Evolutionary conservation across 208 protist species (phyloP), one percentile per base, ranked within the genome.

Genomic region (Trypanosoma scelopori): DNA sequence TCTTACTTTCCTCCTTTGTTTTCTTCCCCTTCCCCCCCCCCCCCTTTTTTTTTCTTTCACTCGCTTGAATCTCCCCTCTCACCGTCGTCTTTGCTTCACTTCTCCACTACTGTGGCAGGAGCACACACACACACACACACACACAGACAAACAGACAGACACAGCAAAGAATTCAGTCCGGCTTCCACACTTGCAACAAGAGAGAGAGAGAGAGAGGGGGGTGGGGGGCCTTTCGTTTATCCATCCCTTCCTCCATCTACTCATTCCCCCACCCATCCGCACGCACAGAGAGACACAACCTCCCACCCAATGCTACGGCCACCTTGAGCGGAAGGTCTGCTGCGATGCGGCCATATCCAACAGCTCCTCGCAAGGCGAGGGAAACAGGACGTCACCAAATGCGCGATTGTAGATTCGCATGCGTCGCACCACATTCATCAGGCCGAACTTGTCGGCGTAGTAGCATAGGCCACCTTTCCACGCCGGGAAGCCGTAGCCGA

Each of bases 401-500:
- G 84, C 76, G 12, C 64, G 55, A 37, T 86, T 67, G 47, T 92
- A 87, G 47, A 89, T 69, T 41, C 79, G 32, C 78, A 97, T 89
- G 43, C 76, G 71, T 18, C 78, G 48, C 0, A 95, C 71, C 11
- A 97, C 56, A 52, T 71, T 71, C 37, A 79, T 65, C 1, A 83
- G 55, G 1, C 88, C 88, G 22, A 67, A 76, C 16, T 81, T 62
- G 55, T 97, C 91, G 0, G 85, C 82, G 63, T 88, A 95, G 67
- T 85, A 80, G 45, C 78, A 81, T 22, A 93, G 43, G 0, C 94
- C 94, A 39, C 94, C 94, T 32, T 80, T 79, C 65, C 69, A 87
- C 37, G 69, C 76, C 1, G 93, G 89, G 70, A 97, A 98, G 41
- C 88, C 90, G 28, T 89, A 87, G 35, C 76, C 90, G 61, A 89